Conservation (phyloP, 1,139 yeast genomes). For the Saccharomyces hybrid region DNA sequence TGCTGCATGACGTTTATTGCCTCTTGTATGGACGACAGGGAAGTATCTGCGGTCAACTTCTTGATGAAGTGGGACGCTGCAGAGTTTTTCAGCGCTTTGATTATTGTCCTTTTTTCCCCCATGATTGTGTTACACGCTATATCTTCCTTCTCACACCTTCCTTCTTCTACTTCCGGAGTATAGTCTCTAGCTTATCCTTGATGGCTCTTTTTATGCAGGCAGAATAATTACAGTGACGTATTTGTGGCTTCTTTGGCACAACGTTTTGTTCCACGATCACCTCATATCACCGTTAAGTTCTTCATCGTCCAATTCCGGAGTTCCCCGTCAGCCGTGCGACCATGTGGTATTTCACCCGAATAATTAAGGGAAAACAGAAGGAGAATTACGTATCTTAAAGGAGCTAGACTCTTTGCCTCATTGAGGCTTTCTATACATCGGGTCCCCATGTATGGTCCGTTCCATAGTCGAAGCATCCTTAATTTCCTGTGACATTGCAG, state of each 20-base stretch:
- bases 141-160: not conserved
- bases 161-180: not conserved
- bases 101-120: conserved; percentile 8
- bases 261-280: not conserved
- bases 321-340: not conserved
- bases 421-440: not conserved
- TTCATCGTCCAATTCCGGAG: not conserved
- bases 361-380: not conserved
- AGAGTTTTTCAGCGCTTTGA: conserved; percentile 6
- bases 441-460: too few species aligned
- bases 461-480: not conserved
- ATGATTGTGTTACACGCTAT: conserved; percentile 1
- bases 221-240: not conserved
- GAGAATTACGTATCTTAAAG: not conserved
- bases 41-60: conserved; percentile 11
- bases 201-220: not conserved
- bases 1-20: conserved; percentile 7
- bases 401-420: not conserved
- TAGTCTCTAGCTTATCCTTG: not conserved
- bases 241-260: not conserved
- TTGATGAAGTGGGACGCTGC: conserved; percentile 11
- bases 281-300: not conserved
- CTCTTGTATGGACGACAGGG: conserved; percentile 6
- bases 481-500: not conserved
- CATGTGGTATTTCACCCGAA: not conserved